These are phyloP conservation scores for Solanum chmielewskii DNA, from an alignment of 257 asterid genomes.

Conservation along the genomic window DNA sequence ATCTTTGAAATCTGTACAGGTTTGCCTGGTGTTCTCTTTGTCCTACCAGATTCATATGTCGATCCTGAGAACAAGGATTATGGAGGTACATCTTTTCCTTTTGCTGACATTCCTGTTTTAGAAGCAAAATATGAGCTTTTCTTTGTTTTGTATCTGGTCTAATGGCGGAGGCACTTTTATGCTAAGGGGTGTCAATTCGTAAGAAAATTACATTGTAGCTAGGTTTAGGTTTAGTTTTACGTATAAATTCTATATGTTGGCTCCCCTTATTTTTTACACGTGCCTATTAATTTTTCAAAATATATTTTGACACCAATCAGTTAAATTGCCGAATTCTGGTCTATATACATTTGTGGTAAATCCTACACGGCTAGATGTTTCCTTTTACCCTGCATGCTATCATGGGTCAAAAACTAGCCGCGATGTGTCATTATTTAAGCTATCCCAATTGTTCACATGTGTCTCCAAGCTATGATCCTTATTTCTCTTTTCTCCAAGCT, in stretches of 20 bases:
- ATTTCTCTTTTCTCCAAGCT: neutral
- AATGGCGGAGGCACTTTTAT: neutral
- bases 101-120: neutral
- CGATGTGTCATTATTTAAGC: neutral
- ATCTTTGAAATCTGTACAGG: conserved; percentile 27
- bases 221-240: neutral
- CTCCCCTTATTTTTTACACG: neutral
- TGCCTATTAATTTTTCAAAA: no score
- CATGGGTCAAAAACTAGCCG: neutral
- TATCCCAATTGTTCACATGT: neutral
- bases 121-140: neutral
- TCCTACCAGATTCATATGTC: conserved; percentile 96
- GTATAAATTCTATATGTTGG: neutral
- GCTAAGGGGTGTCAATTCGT: neutral
- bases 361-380: neutral
- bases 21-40: conserved; percentile 89
- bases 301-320: neutral
- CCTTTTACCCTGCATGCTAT: neutral
- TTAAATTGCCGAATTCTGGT: neutral
- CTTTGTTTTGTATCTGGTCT: neutral
- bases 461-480: neutral
- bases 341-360: neutral
- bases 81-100: conserved; percentile 46
- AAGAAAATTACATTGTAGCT: no score
- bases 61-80: conserved; percentile 96